Evolutionary conservation across 2,329 filamentous ascomycete genomes (phyloP), one percentile per base, ranked within the genome.

Genomic region (Aschersonia sp.): DNA sequence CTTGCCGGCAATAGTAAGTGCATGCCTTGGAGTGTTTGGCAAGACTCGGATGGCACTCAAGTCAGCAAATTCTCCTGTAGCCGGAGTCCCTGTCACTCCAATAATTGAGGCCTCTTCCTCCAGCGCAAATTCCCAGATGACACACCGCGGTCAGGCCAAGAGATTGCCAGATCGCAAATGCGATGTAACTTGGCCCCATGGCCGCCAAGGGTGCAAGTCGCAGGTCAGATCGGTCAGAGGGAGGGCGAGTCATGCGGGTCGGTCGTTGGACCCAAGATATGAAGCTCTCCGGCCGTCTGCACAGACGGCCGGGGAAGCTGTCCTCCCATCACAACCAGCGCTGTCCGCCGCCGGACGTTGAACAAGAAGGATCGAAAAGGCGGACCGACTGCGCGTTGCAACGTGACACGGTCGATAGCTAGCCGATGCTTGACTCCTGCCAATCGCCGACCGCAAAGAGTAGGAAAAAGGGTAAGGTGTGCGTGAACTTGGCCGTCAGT

Each of bases 211-310:
- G 35, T 37, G 35, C 35, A 37, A 37, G 35, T 37, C 35, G 35
- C 35, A 37, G 35, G 30, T 14, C 29, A 32, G 43, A 32, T 14
- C 43, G 31, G 12, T 35, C 31, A 37, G 14, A 11, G 14, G 31
- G 32, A 32, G 37, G 37, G 30, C 45, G 45, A 46, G 45, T 46
- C 45, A 46, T 46, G 45, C 35, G 35, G 35, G 35, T 12, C 12
- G 12, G 8, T 12, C 12, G 35, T 9, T 37, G 35, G 35, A 37
- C 35, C 35, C 35, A 12, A 37, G 35, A 37, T 37, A 37, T 12
- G 35, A 9, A 9, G 8, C 8, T 12, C 35, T 7, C 12, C n/a
- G 37, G 10, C 35, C 45, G 45, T 46, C 41, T 12, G 32, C 32
- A 41, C 45, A 41, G 45, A 46, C 37, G 10, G 45, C 30, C 35